Conservation (phyloP, 169 alveolate genomes). For the Cystoisospora suis region DNA sequence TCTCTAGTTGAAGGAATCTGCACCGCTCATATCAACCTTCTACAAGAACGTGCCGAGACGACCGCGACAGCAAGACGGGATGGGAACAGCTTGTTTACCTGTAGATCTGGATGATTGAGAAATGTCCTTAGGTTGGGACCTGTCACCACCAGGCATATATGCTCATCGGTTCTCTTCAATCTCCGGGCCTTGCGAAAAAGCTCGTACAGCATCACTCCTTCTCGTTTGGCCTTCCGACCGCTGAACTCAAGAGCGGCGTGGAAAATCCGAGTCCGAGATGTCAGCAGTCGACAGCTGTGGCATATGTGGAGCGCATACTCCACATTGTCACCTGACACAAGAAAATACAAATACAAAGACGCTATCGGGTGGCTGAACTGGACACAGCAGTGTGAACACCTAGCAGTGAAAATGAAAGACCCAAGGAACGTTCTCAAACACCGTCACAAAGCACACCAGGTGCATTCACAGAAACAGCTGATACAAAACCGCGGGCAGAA, state of each 20-base stretch:
- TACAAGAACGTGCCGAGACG: no score
- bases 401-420: no score
- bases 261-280: constrained; percentile 44
- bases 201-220: constrained; percentile 47
- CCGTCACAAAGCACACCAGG: no score
- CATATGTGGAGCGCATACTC: constrained; percentile 96
- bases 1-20: no score
- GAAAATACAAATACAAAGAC: not conserved
- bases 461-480: no score
- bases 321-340: constrained; percentile 95
- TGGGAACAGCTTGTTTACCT: constrained; percentile 31
- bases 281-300: constrained; percentile 71
- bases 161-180: constrained; percentile 47
- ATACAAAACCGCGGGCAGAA: no score
- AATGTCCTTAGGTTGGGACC: constrained; percentile 53
- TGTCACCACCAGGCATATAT: constrained; percentile 48
- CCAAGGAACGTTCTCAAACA: no score
- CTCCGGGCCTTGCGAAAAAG: constrained; percentile 38
- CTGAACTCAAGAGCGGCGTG: constrained; percentile 44
- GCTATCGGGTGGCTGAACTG: no score
- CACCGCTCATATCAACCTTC: no score
- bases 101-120: constrained; percentile 53
- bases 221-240: constrained; percentile 56
- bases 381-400: no score
- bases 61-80: no score